These are phyloP conservation scores for Trichoderma pleuroti DNA, from an alignment of 2,329 filamentous ascomycete genomes.

Conservation along the genomic window DNA sequence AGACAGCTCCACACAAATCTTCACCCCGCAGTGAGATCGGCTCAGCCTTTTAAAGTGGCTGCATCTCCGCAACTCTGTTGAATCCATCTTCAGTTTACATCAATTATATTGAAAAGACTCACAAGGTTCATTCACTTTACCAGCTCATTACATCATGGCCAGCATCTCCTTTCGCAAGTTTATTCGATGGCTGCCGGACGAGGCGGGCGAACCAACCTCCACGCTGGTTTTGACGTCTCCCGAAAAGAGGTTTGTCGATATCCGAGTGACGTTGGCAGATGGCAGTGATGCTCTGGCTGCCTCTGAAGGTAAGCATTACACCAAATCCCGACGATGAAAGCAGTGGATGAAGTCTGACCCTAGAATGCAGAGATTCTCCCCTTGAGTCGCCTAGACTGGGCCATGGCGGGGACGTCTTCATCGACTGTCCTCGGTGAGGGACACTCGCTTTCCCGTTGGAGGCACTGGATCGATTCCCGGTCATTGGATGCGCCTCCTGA, in stretches of 20 bases:
- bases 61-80: not conserved
- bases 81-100: not conserved
- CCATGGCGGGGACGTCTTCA: conserved; percentile 55
- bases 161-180: conserved; percentile 56
- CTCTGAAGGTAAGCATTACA: not conserved
- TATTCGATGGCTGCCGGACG: conserved; percentile 55
- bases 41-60: not conserved
- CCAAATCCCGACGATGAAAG: no score
- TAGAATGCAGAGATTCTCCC: conserved; percentile 22
- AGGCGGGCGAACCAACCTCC: conserved; percentile 56
- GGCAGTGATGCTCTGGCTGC: not conserved
- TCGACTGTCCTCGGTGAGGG: conserved; percentile 31
- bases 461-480: conserved; percentile 59
- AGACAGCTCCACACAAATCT: not conserved
- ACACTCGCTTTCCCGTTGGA: conserved; percentile 44
- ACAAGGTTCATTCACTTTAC: not conserved
- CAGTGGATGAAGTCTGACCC: not conserved
- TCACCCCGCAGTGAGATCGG: not conserved
- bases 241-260: conserved; percentile 55
- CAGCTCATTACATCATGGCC: conserved; percentile 32
- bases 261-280: conserved; percentile 49
- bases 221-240: conserved; percentile 64
- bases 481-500: conserved; percentile 42
- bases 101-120: not conserved
- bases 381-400: conserved; percentile 56